Conservation (phyloP, 805 yeast species). For the Pichia deserticola region DNA sequence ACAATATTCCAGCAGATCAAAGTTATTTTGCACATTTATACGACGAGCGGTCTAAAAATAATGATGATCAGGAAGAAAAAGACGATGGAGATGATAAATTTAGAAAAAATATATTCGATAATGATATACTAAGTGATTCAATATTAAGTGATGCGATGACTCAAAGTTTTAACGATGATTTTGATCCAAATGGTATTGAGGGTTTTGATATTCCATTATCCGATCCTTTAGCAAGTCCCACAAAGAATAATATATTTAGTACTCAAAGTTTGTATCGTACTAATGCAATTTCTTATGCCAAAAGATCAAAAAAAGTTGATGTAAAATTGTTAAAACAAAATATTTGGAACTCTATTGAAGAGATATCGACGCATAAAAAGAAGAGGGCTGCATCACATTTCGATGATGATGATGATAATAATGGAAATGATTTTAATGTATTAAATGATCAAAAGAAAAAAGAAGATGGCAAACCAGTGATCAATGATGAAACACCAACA, state of each 20-base stretch:
- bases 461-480: not conserved
- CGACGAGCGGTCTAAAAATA: too few species aligned
- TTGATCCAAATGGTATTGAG: constrained; percentile 19
- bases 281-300: constrained; percentile 29
- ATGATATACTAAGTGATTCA: constrained; percentile 12
- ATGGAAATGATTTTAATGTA: not conserved
- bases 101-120: constrained; percentile 6
- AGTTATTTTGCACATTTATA: constrained; percentile 38
- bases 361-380: constrained; percentile 16
- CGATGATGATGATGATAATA: constrained; percentile 15
- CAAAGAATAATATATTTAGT: not conserved
- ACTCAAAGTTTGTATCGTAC: not conserved
- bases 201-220: constrained; percentile 12
- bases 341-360: constrained; percentile 36
- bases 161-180: constrained; percentile 26
- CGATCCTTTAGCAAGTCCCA: not conserved
- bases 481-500: not conserved
- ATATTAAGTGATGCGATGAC: constrained; percentile 15
- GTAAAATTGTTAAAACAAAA: constrained; percentile 40
- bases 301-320: constrained; percentile 43
- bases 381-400: constrained; percentile 27
- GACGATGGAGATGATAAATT: not conserved
- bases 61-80: constrained; percentile 23
- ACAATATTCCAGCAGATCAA: constrained; percentile 39
- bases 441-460: not conserved